These are phyloP conservation scores for Pleurotus eryngii DNA, from an alignment of 768 basidiomycete genomes.

Conservation along the genomic window DNA sequence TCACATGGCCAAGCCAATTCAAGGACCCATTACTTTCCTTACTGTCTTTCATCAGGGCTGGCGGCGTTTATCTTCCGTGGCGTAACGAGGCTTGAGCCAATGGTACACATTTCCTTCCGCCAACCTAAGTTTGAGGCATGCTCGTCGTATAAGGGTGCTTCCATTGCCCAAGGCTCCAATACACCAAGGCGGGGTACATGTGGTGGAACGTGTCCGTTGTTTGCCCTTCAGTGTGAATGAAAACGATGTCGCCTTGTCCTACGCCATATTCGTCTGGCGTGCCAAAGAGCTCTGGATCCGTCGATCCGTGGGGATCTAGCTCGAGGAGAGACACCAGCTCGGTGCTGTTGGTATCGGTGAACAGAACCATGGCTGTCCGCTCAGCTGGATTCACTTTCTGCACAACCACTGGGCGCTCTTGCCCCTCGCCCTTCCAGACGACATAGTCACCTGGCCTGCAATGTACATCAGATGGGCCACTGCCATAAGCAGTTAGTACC, in stretches of 20 bases:
- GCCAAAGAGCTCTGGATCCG: constrained; percentile 41
- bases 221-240: constrained; percentile 67
- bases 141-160: constrained; percentile 41
- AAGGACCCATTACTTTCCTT: constrained; percentile 37
- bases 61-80: constrained; percentile 38
- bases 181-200: constrained; percentile 84
- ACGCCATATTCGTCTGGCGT: constrained; percentile 70
- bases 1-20: constrained; percentile 88
- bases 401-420: constrained; percentile 64
- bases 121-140: constrained; percentile 61
- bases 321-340: constrained; percentile 83
- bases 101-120: constrained; percentile 68
- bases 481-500: constrained; percentile 14
- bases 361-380: constrained; percentile 65
- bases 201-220: constrained; percentile 66
- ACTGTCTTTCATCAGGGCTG: constrained; percentile 43
- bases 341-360: constrained; percentile 46
- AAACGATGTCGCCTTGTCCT: constrained; percentile 78
- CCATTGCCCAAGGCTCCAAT: constrained; percentile 75
- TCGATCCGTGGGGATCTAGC: constrained; percentile 79
- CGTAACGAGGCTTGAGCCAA: constrained; percentile 56
- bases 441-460: constrained; percentile 89
- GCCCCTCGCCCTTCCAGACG: constrained; percentile 75
- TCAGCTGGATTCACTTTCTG: constrained; percentile 73
- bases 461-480: background rate